Base-by-base conservation (phyloP, 441 rosid genomes). In the Gossypium gossypioides region DNA sequence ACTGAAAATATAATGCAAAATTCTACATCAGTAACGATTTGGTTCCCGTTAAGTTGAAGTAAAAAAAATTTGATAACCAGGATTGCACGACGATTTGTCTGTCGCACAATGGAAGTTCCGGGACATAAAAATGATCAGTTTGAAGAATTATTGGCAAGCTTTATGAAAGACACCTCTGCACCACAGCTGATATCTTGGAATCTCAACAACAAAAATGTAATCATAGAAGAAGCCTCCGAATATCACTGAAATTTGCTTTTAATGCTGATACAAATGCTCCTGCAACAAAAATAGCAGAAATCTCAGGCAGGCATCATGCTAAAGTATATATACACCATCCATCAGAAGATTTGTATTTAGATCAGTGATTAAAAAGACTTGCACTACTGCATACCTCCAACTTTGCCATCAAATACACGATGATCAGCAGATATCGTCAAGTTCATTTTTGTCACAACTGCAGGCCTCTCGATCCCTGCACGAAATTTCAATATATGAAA, bases 331-430 rank as follows among this genome's bases (percentile, higher is more conserved):
- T 16, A 25, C 44, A 25, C 21, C 0, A 9, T 27, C 59, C 13
- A 34, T 27, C 44, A 25, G 34, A 48, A 48, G 3, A 29, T 67
- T 8, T 22, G 1, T 27, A 51, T 16, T 51, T 68, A 51, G 2
- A 68, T 6, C 72, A 16, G 48, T 15, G 25, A 15, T 25, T 67
- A 48, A 48, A 61, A 66, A 48, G 69, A 24, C 37, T 15, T 25
- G 55, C 56, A 48, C 22, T 48, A 60, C 4, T 2, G 54, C 80
- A 24, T 73, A 95, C 99, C 95, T 88, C 88, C 96, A 71, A 88
- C 93, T 88, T 89, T 86, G 82, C 98, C 98, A 66, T 91, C 93
- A 81, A 92, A 92, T 70, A 95, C 90, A 27, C 98, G 92, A 81
- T 95, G 97, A 78, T 91, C 99, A 64, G 97, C 97, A 0, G 98